Conservation (phyloP, 805 yeast genomes). For the Hermanozyma aechmeae region DNA sequence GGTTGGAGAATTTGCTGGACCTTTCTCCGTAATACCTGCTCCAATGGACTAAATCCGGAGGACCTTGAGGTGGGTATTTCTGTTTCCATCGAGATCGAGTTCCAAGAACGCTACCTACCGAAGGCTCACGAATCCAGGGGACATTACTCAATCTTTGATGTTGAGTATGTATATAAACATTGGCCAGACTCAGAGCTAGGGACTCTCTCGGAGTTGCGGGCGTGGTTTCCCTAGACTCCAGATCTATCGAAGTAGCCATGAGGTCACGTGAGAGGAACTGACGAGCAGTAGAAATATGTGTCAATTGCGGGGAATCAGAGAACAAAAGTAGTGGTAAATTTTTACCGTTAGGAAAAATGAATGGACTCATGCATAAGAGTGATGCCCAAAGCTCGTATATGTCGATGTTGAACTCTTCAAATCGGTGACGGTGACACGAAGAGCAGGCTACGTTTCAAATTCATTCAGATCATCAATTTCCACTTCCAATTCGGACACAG, state of each 20-base stretch:
- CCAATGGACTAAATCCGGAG: conserved; percentile 31
- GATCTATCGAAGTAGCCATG: neutral
- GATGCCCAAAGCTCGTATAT: too few relatives aligned
- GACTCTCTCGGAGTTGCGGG: neutral
- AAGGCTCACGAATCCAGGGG: conserved; percentile 20
- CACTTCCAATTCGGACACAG: neutral
- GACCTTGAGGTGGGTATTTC: conserved; percentile 15
- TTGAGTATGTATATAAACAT: neutral
- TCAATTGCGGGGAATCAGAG: too few relatives aligned
- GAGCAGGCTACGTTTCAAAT: neutral
- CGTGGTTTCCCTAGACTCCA: neutral
- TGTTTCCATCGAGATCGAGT: conserved; percentile 11
- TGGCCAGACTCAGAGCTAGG: neutral
- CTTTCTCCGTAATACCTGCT: conserved; percentile 25
- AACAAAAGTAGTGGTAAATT: neutral
- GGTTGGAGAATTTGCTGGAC: conserved; percentile 15
- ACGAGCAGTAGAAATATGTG: neutral
- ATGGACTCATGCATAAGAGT: too few relatives aligned
- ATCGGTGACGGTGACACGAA: neutral
- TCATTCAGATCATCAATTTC: neutral
- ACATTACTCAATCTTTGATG: conserved; percentile 5
- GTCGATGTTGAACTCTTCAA: too few relatives aligned
- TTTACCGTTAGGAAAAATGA: neutral
- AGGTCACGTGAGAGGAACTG: neutral
- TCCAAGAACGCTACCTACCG: conserved; percentile 20